phyloP scores from a whole-genome alignment of 345 rosid genomes.

The Pseudoturritis turrita region DNA sequence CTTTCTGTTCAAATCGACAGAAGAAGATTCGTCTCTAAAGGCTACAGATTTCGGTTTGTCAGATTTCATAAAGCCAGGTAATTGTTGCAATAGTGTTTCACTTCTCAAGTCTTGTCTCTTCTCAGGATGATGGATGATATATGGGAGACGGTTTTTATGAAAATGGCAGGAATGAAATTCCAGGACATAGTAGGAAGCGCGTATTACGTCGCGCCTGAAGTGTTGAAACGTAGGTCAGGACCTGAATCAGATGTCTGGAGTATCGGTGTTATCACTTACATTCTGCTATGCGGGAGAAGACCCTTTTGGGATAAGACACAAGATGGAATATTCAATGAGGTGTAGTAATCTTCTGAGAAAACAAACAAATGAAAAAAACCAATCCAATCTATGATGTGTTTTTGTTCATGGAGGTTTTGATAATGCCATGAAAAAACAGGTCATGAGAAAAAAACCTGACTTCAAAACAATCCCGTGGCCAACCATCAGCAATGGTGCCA shows the following conservation, averaged over 20 bases:
- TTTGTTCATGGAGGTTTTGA: too few relatives aligned
- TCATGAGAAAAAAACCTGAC: conserved; percentile 71
- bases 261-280: conserved; percentile 86
- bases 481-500: conserved; percentile 60
- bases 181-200: conserved; percentile 85
- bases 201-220: conserved; percentile 92
- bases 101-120: neutral
- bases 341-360: neutral
- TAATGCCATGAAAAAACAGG: too few relatives aligned
- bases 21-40: conserved; percentile 63
- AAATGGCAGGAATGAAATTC: conserved; percentile 64
- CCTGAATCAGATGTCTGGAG: conserved; percentile 98
- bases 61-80: conserved; percentile 84
- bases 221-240: conserved; percentile 76
- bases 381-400: too few relatives aligned
- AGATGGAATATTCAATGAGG: conserved; percentile 92
- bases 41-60: conserved; percentile 96
- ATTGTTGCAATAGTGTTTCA: neutral
- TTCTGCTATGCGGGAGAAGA: conserved; percentile 81
- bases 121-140: neutral
- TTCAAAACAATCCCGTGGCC: conserved; percentile 88
- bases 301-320: conserved; percentile 96
- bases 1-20: conserved; percentile 76
- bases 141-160: neutral
- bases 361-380: neutral